Evolutionary conservation across 306 rosid genomes (phyloP), one percentile per base, ranked within the genome.

Genomic region (Pyrus pyrifolia): DNA sequence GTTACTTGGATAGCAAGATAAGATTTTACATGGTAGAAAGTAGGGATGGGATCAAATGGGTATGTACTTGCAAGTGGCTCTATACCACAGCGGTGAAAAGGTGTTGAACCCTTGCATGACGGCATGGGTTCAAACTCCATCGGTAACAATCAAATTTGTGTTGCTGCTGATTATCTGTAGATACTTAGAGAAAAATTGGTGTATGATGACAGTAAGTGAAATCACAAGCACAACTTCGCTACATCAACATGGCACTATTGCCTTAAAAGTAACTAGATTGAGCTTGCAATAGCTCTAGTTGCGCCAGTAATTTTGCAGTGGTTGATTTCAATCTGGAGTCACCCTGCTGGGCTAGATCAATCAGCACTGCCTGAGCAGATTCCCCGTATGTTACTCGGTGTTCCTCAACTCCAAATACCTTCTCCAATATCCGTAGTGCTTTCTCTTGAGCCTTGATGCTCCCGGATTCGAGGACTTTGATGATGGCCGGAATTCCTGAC

Each of bases 401-500:
- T 70, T 91, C 97, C 25, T 89, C 87, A 75, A 81, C 78, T 77
- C 76, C 84, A 74, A 93, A 93, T 79, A 93, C 85, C 82, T 91
- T 88, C 86, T 91, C 97, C 80, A 93, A 77, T 62, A 93, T 88
- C 97, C 97, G 87, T 17, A 93, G 68, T 45, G 93, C 96, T 78
- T 85, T 93, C 84, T 91, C 93, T 85, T 88, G 91, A 68, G 89
- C 86, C 86, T 87, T 87, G 31, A 73, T 70, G 79, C 87, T 86
- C 64, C 83, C 86, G 5, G 84, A 81, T 78, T 87, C 88, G n/a
- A 91, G 66, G 63, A 82, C 78, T 77, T 82, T 90, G 72, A 91
- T 63, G 65, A 90, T 81, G 60, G 86, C 91, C 35, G 82, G 84
- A 57, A 93, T 87, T 19, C 97, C 92, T 2, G 87, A 82, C 59